Evolutionary conservation across 176 grass and related monocot genomes (phyloP).

Genomic region (Eragrostis curvula): DNA sequence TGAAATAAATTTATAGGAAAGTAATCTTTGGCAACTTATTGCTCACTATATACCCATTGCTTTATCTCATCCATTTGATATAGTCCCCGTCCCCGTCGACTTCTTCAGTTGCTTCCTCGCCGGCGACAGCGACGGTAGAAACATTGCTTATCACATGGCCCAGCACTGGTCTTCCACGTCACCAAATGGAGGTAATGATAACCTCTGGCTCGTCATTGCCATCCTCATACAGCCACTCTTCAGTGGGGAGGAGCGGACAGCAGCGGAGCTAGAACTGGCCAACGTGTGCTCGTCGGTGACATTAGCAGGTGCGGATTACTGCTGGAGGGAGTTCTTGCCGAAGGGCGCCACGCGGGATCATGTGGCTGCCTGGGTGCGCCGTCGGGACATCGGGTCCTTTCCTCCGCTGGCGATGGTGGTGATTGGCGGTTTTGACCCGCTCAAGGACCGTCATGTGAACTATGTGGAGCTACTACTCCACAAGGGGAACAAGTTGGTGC

Average conservation of each 20-base stretch:
- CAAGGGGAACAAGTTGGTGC: too few species aligned
- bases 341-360: slow-evolving; percentile 49
- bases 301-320: slow-evolving; percentile 12
- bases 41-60: too few species aligned
- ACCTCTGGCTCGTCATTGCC: slow-evolving; percentile 33
- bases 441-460: too few species aligned
- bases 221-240: slow-evolving; percentile 55
- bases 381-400: not conserved
- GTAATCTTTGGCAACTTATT: too few species aligned
- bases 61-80: too few species aligned
- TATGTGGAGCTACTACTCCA: too few species aligned
- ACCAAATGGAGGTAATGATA: too few species aligned
- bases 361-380: slow-evolving; percentile 26
- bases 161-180: slow-evolving; percentile 32
- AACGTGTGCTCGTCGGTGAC: slow-evolving; percentile 27
- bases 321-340: too few species aligned
- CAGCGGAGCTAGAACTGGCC: slow-evolving; percentile 30
- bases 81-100: not conserved
- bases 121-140: slow-evolving; percentile 89
- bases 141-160: slow-evolving; percentile 90
- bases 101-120: slow-evolving; percentile 59
- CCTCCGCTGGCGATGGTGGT: too few species aligned
- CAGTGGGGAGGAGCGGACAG: slow-evolving; percentile 47
- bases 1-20: too few species aligned
- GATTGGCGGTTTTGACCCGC: too few species aligned